Evolutionary conservation across 1,284 basidiomycete species (phyloP).

Genomic region (Ustilago trichophora): DNA sequence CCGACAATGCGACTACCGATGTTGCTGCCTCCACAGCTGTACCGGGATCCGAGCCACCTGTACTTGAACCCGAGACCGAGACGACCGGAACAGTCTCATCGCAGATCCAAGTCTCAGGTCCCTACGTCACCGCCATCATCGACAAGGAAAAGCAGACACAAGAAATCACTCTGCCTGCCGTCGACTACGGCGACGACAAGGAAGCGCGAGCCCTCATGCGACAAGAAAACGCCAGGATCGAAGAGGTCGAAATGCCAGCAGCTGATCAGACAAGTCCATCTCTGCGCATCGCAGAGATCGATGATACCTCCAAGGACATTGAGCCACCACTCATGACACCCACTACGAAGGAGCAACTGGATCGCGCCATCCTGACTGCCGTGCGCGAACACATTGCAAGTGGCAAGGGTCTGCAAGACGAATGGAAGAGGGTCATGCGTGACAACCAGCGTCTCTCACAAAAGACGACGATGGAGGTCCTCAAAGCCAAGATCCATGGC

Average conservation of each 20-base stretch:
- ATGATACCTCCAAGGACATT: conserved; percentile 19
- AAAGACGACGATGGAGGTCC: conserved; percentile 34
- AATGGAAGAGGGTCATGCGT: conserved; percentile 29
- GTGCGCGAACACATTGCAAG: conserved; percentile 14
- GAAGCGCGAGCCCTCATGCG: conserved; percentile 21
- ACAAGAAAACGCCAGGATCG: conserved; percentile 27
- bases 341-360: conserved; percentile 41
- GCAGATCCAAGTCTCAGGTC: conserved; percentile 28
- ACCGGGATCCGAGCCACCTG: neutral
- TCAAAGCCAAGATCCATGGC: conserved; percentile 50
- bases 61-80: neutral
- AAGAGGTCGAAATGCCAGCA: conserved; percentile 34
- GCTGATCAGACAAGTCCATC: conserved; percentile 9
- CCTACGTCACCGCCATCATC: conserved; percentile 29
- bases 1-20: neutral
- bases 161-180: conserved; percentile 27
- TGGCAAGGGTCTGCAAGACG: neutral
- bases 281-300: conserved; percentile 30
- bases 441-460: conserved; percentile 41
- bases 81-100: conserved; percentile 1
- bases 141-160: conserved; percentile 21
- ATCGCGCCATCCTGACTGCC: conserved; percentile 15
- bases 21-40: neutral
- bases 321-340: conserved; percentile 43
- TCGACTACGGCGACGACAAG: conserved; percentile 33